These are phyloP conservation scores for Rhizophora mangle DNA, from an alignment of 345 rosid species.

Conservation along the genomic window DNA sequence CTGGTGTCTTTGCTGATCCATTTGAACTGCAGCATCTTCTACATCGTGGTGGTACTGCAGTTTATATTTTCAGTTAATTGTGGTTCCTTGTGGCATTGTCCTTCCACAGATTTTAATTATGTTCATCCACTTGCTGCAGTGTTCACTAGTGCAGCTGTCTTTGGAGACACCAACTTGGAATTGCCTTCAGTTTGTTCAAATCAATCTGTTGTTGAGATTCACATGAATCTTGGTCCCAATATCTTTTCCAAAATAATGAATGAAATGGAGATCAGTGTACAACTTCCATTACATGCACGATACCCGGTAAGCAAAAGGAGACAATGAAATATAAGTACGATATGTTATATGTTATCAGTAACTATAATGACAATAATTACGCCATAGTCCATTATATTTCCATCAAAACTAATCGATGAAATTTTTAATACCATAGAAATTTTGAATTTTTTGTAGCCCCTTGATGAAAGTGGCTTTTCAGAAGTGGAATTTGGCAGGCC, in stretches of 20 bases:
- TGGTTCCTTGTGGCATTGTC: not conserved
- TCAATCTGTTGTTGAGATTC: conserved; percentile 73
- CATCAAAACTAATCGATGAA: not conserved
- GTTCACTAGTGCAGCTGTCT: conserved; percentile 53
- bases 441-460: conserved; percentile 36
- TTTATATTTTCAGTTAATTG: not conserved
- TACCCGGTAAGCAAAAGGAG: conserved; percentile 52
- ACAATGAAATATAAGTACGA: not conserved
- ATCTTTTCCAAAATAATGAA: conserved; percentile 21
- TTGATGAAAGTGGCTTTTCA: conserved; percentile 62
- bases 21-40: conserved; percentile 78
- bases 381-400: too few species aligned
- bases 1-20: conserved; percentile 85
- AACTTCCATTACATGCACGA: conserved; percentile 79
- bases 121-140: conserved; percentile 34
- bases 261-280: conserved; percentile 43
- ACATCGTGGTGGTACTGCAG: conserved; percentile 43
- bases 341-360: not conserved
- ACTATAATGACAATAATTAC: not conserved
- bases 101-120: not conserved
- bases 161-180: conserved; percentile 87
- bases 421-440: not conserved
- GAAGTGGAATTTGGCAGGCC: conserved; percentile 56
- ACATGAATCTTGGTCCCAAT: conserved; percentile 36
- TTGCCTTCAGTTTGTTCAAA: conserved; percentile 71